Percentiles rank a stretch among this genome's conserved stretches.
Evolutionary conservation across 805 yeast species (phyloP).

Genomic region (Metahyphopichia silvanorum): DNA sequence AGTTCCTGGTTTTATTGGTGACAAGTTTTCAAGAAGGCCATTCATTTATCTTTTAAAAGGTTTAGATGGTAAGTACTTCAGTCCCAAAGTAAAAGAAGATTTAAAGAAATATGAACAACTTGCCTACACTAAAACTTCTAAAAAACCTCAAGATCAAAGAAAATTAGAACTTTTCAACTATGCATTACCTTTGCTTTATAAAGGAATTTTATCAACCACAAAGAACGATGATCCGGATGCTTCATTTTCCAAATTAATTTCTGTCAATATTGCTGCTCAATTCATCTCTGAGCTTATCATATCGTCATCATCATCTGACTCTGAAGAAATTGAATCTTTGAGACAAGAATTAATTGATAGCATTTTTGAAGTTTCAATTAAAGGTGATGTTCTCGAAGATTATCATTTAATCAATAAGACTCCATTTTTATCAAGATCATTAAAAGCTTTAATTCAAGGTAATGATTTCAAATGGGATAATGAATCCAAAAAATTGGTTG

Average conservation of each 20-base stretch:
- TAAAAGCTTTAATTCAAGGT: slow-evolving; percentile 78
- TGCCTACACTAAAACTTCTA: slow-evolving; percentile 62
- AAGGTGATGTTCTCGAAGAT: slow-evolving; percentile 66
- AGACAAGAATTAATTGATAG: slow-evolving; percentile 52
- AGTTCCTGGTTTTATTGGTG: slow-evolving; percentile 54
- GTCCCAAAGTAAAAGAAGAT: slow-evolving; percentile 62
- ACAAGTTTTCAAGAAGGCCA: slow-evolving; percentile 86
- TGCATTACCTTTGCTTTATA: slow-evolving; percentile 65
- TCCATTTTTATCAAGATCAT: slow-evolving; percentile 70
- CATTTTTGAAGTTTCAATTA: slow-evolving; percentile 51
- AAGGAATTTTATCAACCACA: slow-evolving; percentile 39
- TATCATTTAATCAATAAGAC: slow-evolving; percentile 62
- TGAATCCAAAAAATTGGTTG: slow-evolving; percentile 44
- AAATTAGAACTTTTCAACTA: slow-evolving; percentile 62
- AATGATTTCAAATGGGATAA: slow-evolving; percentile 73
- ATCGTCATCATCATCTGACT: slow-evolving; percentile 21
- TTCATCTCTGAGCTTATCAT: slow-evolving; percentile 72
- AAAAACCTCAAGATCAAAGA: slow-evolving; percentile 79
- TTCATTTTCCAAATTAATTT: slow-evolving; percentile 47
- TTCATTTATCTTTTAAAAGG: slow-evolving; percentile 78
- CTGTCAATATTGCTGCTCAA: slow-evolving; percentile 81
- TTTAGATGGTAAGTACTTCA: slow-evolving; percentile 75
- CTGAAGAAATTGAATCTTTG: slow-evolving; percentile 32
- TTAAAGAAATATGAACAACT: slow-evolving; percentile 57
- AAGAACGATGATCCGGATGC: slow-evolving; percentile 31